Conservation (phyloP, 495 filamentous ascomycete species). For the Poronia punctata region DNA sequence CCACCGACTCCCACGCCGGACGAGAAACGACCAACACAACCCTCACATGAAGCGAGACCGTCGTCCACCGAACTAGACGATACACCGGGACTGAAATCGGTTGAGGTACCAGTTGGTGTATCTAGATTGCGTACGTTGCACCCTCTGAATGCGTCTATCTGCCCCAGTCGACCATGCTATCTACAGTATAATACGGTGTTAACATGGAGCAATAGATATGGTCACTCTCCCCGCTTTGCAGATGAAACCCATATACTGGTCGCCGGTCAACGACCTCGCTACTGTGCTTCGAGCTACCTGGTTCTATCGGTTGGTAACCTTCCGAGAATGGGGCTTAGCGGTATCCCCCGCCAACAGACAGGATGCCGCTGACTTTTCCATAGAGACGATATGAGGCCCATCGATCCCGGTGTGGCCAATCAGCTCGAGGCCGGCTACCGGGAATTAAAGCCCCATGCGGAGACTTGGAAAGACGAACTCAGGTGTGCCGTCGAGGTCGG, state of each 20-base stretch:
- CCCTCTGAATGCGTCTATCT: too few species aligned
- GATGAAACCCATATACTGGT: constrained; percentile 99
- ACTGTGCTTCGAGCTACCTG: constrained; percentile 81
- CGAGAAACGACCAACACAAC: constrained; percentile 7
- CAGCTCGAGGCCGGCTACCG: constrained; percentile 83
- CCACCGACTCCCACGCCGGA: constrained; percentile 8
- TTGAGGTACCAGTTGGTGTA: constrained; percentile 64
- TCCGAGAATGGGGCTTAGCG: not conserved
- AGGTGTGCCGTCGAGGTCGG: constrained; percentile 88
- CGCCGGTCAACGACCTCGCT: constrained; percentile 84
- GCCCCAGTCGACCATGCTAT: too few species aligned
- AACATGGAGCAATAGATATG: constrained; percentile 22
- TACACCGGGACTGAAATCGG: constrained; percentile 17
- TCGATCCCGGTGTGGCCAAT: constrained; percentile 84
- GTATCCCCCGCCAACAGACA: not conserved
- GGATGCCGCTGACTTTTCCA: constrained; percentile 8
- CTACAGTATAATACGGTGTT: not conserved
- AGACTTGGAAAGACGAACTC: constrained; percentile 90
- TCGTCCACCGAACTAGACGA: constrained; percentile 6
- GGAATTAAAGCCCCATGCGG: constrained; percentile 80
- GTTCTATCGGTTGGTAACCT: constrained; percentile 66
- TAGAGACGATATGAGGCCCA: constrained; percentile 78
- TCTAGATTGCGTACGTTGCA: constrained; percentile 51
- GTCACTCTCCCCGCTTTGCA: constrained; percentile 51
- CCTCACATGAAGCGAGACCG: not conserved